Evolutionary conservation across 805 yeast genomes (phyloP).

Genomic region (Suhomyces xylopsoci): DNA sequence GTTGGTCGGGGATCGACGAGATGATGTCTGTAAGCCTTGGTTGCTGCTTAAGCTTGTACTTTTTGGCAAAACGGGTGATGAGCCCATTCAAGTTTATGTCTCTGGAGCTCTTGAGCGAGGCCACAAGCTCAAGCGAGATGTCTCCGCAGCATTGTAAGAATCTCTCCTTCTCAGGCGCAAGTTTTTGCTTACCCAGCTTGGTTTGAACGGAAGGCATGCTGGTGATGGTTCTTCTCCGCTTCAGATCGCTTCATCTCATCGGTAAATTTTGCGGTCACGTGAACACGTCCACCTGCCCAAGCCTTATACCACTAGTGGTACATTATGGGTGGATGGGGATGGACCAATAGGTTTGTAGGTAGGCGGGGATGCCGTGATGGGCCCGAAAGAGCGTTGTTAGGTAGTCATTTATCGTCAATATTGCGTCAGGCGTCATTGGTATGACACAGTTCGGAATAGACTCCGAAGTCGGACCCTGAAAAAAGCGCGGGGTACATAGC

Average conservation of each 20-base stretch:
- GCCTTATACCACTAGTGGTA: not conserved
- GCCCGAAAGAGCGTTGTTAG: not conserved
- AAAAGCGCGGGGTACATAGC: not conserved
- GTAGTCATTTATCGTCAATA: not conserved
- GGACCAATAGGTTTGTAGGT: not conserved
- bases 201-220: conserved; percentile 31
- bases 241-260: conserved; percentile 8
- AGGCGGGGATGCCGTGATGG: not conserved
- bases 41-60: conserved; percentile 85
- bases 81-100: conserved; percentile 90
- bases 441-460: not conserved
- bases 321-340: too few relatives aligned
- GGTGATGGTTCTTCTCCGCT: not conserved
- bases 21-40: conserved; percentile 95
- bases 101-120: conserved; percentile 66
- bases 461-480: conserved; percentile 3
- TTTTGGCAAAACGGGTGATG: conserved; percentile 79
- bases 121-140: conserved; percentile 79
- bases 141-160: conserved; percentile 92
- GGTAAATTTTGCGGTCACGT: conserved; percentile 6
- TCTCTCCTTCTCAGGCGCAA: conserved; percentile 89
- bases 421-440: not conserved
- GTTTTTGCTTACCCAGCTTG: conserved; percentile 49
- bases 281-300: not conserved
- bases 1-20: conserved; percentile 92